These are phyloP conservation scores for Macrophomina tecta DNA, from an alignment of 2,329 filamentous ascomycete genomes.

Conservation along the genomic window DNA sequence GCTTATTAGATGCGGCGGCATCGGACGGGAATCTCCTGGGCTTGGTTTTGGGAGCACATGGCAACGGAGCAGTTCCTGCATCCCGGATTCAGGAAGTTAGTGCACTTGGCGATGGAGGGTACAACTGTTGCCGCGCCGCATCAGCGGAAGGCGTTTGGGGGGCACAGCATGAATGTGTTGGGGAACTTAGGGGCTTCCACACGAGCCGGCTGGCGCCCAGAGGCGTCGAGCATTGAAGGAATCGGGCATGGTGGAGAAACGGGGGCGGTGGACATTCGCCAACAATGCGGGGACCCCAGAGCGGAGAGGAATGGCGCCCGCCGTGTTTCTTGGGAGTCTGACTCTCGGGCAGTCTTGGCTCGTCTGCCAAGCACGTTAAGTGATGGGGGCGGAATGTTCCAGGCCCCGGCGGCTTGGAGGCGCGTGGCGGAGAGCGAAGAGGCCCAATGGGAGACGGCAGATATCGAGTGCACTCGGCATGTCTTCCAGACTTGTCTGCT, in stretches of 20 bases:
- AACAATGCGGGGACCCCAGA: slow-evolving; percentile 23
- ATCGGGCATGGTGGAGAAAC: not conserved
- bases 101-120: slow-evolving; percentile 3
- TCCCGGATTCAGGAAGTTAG: slow-evolving; percentile 4
- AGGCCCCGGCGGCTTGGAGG: slow-evolving; percentile 10
- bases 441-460: not conserved
- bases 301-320: slow-evolving; percentile 24
- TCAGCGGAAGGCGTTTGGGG: not conserved
- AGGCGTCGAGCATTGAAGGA: not conserved
- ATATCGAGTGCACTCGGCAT: not conserved
- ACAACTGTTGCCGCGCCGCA: slow-evolving; percentile 16
- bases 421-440: not conserved
- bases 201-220: not conserved
- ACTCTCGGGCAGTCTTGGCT: slow-evolving; percentile 23
- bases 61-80: slow-evolving; percentile 5
- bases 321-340: slow-evolving; percentile 13
- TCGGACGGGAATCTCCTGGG: not conserved
- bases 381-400: slow-evolving; percentile 19
- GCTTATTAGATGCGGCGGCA: slow-evolving; percentile 9
- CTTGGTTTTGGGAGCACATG: slow-evolving; percentile 12
- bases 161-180: not conserved
- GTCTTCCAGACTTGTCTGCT: slow-evolving; percentile 13
- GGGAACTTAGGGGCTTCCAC: not conserved
- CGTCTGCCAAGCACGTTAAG: slow-evolving; percentile 9
- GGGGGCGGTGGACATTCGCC: slow-evolving; percentile 1